Percentiles rank a stretch among this genome's conserved stretches.
Evolutionary conservation across 805 yeast genomes (phyloP).

Genomic region (Teunomyces barrocoloradensis): DNA sequence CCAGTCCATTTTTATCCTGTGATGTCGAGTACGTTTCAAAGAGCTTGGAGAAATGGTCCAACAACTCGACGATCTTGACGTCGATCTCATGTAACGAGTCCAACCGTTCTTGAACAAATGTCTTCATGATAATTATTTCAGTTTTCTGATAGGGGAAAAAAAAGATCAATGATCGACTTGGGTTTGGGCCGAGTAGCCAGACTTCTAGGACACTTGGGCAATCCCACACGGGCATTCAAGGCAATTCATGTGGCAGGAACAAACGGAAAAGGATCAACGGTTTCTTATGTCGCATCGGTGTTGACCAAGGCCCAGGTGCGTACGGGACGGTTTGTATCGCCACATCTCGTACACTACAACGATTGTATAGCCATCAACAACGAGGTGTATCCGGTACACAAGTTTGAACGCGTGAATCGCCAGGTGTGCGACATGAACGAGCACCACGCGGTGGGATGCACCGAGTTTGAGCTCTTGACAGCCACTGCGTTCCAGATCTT

Average conservation of each 20-base stretch:
- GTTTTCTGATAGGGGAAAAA: too few relatives aligned
- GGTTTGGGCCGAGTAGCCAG: constrained; percentile 33
- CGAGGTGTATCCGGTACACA: constrained; percentile 44
- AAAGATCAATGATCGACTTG: constrained; percentile 32
- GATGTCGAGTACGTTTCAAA: constrained; percentile 40
- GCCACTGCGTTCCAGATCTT: constrained; percentile 84
- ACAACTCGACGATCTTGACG: constrained; percentile 46
- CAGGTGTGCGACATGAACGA: constrained; percentile 43
- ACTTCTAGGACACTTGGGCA: constrained; percentile 48
- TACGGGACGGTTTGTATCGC: constrained; percentile 85
- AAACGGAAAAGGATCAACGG: constrained; percentile 93
- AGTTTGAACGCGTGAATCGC: constrained; percentile 46
- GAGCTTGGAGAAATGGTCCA: constrained; percentile 48
- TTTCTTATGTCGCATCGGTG: constrained; percentile 73
- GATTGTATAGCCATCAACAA: constrained; percentile 76
- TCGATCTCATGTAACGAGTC: constrained; percentile 54
- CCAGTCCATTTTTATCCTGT: constrained; percentile 15
- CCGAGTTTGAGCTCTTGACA: constrained; percentile 86
- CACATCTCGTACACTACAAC: constrained; percentile 70
- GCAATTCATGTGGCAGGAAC: constrained; percentile 95
- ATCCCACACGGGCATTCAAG: constrained; percentile 63
- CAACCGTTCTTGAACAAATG: constrained; percentile 49
- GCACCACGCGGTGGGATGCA: constrained; percentile 53
- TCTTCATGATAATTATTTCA: constrained; percentile 8
- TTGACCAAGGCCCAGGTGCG: constrained; percentile 46